Evolutionary conservation across 768 basidiomycete genomes (phyloP).

Genomic region (Leccinum variicolor): DNA sequence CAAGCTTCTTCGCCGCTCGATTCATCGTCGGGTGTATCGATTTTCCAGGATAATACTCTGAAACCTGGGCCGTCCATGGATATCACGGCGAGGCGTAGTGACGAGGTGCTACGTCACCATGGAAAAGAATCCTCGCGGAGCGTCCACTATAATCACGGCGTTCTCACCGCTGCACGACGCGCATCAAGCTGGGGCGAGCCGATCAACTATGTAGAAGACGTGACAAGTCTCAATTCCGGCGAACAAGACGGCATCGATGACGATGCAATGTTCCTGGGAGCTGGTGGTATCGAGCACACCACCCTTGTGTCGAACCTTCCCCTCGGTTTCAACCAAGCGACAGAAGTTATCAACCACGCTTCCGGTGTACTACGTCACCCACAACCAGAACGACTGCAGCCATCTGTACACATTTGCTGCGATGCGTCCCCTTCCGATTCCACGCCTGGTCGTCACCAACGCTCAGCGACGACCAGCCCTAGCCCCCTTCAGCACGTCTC

Average conservation of each 20-base stretch:
- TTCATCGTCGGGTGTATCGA: slow-evolving; percentile 32
- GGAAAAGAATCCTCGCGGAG: slow-evolving; percentile 26
- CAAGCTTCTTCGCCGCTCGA: slow-evolving; percentile 30
- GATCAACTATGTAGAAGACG: slow-evolving; percentile 39
- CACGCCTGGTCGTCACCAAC: slow-evolving; percentile 22
- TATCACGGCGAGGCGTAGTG: slow-evolving; percentile 36
- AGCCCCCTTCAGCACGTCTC: slow-evolving; percentile 37
- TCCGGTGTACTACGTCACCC: slow-evolving; percentile 25
- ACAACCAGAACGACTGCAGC: slow-evolving; percentile 29
- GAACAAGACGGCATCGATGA: slow-evolving; percentile 47
- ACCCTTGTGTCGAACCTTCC: slow-evolving; percentile 35
- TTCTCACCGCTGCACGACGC: slow-evolving; percentile 46
- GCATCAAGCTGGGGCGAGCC: slow-evolving; percentile 66
- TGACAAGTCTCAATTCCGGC: slow-evolving; percentile 42
- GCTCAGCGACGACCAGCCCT: slow-evolving; percentile 35
- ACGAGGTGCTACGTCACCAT: slow-evolving; percentile 40
- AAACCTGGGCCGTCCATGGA: slow-evolving; percentile 19
- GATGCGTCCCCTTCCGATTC: slow-evolving; percentile 26
- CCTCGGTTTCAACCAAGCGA: slow-evolving; percentile 27
- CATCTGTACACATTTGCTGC: slow-evolving; percentile 21
- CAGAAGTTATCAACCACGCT: slow-evolving; percentile 20
- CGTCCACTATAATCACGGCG: slow-evolving; percentile 24
- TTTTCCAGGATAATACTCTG: slow-evolving; percentile 20
- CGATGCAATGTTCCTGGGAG: slow-evolving; percentile 52
- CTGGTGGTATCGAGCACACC: slow-evolving; percentile 40